These are phyloP conservation scores for Euptelea pleiosperma DNA, from an alignment of 164 flowering plant species.

Conservation along the genomic window DNA sequence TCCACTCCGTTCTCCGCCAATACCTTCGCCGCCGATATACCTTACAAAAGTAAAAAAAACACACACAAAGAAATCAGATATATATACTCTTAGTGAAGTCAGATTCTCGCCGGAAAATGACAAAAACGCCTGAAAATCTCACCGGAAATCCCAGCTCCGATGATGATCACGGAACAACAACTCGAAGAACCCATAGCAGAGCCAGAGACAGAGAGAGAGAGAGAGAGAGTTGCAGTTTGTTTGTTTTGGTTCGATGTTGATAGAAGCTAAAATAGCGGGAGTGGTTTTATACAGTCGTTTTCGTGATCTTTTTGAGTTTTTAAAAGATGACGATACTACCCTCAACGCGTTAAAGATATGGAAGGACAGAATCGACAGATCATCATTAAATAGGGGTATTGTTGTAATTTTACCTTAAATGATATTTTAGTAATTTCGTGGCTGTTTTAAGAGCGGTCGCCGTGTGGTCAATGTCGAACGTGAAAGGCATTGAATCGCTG, in stretches of 20 bases:
- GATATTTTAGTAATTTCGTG: not conserved
- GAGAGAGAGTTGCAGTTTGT: too few relatives aligned
- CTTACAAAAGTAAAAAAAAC: conserved; percentile 25
- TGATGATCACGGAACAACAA: conserved; percentile 63
- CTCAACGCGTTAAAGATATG: not conserved
- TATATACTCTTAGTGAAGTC: not conserved
- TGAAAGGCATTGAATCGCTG: conserved; percentile 20
- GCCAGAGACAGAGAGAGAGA: conserved; percentile 16
- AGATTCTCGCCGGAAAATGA: conserved; percentile 3
- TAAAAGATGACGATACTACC: too few relatives aligned
- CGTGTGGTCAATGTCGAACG: conserved; percentile 20
- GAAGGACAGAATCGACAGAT: too few relatives aligned
- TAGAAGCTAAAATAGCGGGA: conserved; percentile 33
- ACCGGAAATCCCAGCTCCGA: conserved; percentile 96
- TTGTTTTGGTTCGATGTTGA: too few relatives aligned
- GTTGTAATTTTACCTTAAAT: conserved; percentile 6
- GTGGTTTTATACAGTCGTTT: conserved; percentile 30
- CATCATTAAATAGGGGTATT: not conserved
- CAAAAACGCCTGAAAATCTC: not conserved
- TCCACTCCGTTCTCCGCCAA: conserved; percentile 72
- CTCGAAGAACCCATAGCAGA: conserved; percentile 46
- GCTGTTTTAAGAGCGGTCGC: not conserved
- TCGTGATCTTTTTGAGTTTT: too few relatives aligned
- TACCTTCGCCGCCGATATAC: conserved; percentile 80
- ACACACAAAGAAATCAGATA: not conserved